Base-by-base conservation (phyloP, 306 rosid species). In the Phaseolus lunatus region DNA sequence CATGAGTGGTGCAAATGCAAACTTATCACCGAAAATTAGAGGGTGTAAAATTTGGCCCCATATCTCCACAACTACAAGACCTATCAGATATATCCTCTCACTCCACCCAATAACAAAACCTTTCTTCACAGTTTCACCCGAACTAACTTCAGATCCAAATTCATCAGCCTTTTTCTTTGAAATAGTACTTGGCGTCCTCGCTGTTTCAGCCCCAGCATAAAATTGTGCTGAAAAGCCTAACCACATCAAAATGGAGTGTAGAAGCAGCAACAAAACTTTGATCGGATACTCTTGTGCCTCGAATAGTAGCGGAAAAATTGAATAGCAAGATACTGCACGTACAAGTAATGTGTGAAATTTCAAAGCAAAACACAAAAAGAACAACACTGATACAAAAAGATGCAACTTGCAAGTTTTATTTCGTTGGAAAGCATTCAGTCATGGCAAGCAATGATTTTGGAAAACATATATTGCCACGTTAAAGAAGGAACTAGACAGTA, bases 1-100 rank as follows among this genome's bases (percentile, higher is more conserved):
- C 96, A 95, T 87, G 9, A 95, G 92, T 61, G 97, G 96, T 14
- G 84, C 23, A 82, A 89, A 92, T 67, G 93, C 90, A 89, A 90
- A 88, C 84, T 84, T 88, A 53, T 86, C 85, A 26, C 92, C 93
- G 49, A 95, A 70, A 72, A 92, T 8, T 2, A 92, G 29, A 54
- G 96, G 96, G 80, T 90, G 97, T 79, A 95, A 86, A 86, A 92
- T 77, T 81, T 90, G 95, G 67, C 90, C 95, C 96, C 92, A 90
- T 53, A 86, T 78, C 85, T 94, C 98, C 65, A 94, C 84, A 78
- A 80, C 73, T 58, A 88, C 74, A 72, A 94, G 90, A 77, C 97
- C 93, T 24, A 77, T 72, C 75, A 94, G 73, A 80, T 89, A 94
- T 69, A 70, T 72, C 82, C 63, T 88, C 78, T 73, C 90, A 62